Base-by-base conservation (phyloP, 805 yeast species). In the Kuraishia ogatae region DNA sequence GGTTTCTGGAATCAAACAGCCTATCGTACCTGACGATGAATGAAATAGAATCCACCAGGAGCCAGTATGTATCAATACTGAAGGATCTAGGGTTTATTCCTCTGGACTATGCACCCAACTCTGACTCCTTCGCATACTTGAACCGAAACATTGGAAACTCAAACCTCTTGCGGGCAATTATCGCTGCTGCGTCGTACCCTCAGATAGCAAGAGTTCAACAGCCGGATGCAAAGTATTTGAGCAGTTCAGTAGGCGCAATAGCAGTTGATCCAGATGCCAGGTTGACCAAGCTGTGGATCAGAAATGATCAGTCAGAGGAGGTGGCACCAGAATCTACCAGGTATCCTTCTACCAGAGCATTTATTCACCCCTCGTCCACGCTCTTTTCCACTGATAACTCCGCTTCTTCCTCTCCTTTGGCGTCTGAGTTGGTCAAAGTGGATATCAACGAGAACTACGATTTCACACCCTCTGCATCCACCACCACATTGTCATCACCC, bases 181-280 rank as follows among this genome's bases (percentile, higher is more conserved):
- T 91, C 20, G 83, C 96, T 0, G 96, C 96, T 2, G 78, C 97
- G 0, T 81, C 85, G 61, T 88, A 86, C 62, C 98, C 98, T 0
- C 86, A 87, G 55, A 74, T 90, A 39, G 92, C 94, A 0, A 76
- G 89, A 58, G 88, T 90, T 2, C 90, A 87, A 62, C 72, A 82
- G 21, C 97, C 98, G 0, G 91, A 89, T 58, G 82, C 92, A 2
- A 89, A 87, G 63, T 93, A 72, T 66, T 71, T 82, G 50, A 79
- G 83, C 43, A 82, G 89, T 1, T 72, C 84, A 39, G 77, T 83
- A 0, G 99, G 99, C 22, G 80, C 97, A 0, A 78, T 93, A 50
- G 92, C 88, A 54, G 76, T 82, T n/a, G 97, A 92, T 62, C 88
- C 91, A 0, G 97, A 92, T 63, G 87, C 92, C 1, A 79, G 76